Evolutionary conservation across 257 asterid species (phyloP), one percentile per base, ranked within the genome.

Genomic region (Echium plantagineum): DNA sequence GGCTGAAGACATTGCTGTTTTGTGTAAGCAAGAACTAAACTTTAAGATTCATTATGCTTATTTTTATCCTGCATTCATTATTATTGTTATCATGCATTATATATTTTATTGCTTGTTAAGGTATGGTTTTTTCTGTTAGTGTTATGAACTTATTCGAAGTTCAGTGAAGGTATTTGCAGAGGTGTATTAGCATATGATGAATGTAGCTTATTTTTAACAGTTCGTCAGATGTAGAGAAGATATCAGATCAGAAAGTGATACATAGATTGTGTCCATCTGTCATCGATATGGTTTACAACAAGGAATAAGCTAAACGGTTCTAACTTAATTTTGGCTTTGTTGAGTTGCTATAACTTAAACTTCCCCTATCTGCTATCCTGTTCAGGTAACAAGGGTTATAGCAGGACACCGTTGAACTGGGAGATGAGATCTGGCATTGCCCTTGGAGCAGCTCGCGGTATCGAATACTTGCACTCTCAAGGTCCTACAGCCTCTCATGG

Each of bases 371-470:
- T 47, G 17, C 2, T 42, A 42, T 35, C 21, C 55, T 59, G 52
- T 12, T 24, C 68, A 77, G 83, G 83, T 62, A 72, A 65, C 66
- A 74, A 62, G 54, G 80, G 73, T 21, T 71, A 73, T 51, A 75
- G 79, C 3, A 55, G 77, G 68, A 67, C 77, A 5, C 77, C 79
- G 8, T 28, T 77, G 61, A 66, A 73, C 49, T 77, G 83, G 83
- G 73, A 71, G 66, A 58, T 61, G 55, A 62, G 83, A 66, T 68
- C 75, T 15, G 62, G 73, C 64, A 74, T 77, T 65, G 80, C 80
- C 59, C 77, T 74, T 31, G 83, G 80, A 30, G 67, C 75, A 32
- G 80, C 83, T 6, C 75, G 63, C n/a, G 83, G 77, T 21, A 63
- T 78, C n/a, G 77, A 74, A 48, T 74, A 68, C 65, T 17, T 78